A percentile compares a stretch with the other conserved stretches of the same genome.
Conservation (phyloP, 441 rosid genomes). For the Bocquillonia castaneifolia region DNA sequence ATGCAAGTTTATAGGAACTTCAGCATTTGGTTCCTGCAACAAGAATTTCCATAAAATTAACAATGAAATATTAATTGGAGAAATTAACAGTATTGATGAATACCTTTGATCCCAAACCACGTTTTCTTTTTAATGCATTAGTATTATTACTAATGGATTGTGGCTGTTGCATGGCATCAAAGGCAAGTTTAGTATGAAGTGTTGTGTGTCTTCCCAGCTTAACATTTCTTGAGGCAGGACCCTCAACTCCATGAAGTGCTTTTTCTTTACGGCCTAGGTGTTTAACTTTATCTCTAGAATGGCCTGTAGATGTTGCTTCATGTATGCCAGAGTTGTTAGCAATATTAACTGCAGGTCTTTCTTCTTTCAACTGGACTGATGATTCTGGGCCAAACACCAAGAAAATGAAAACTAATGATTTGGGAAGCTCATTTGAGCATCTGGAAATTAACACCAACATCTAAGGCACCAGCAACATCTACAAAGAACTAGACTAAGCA, state of each 20-base stretch:
- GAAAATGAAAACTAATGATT: conserved; percentile 1
- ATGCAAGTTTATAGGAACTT: conserved; percentile 34
- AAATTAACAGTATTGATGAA: conserved; percentile 8
- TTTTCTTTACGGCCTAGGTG: conserved; percentile 41
- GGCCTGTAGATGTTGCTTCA: conserved; percentile 44
- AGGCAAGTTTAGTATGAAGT: conserved; percentile 30
- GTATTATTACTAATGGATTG: conserved; percentile 34
- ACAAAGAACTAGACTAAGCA: not conserved
- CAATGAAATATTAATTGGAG: not conserved
- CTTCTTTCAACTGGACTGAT: conserved; percentile 59
- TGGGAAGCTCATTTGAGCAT: not conserved
- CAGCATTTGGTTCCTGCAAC: conserved; percentile 43
- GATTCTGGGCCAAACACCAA: conserved; percentile 47
- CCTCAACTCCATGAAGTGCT: conserved; percentile 31
- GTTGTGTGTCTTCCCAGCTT: conserved; percentile 43
- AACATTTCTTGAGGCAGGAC: conserved; percentile 38
- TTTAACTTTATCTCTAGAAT: conserved; percentile 38
- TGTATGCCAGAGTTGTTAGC: conserved; percentile 46
- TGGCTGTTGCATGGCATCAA: conserved; percentile 39
- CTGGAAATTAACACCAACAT: conserved; percentile 6
- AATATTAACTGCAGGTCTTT: conserved; percentile 34
- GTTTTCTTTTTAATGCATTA: conserved; percentile 44
- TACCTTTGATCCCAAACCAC: conserved; percentile 45
- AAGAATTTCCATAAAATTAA: conserved; percentile 14
- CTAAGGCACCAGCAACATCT: not conserved